Base-by-base conservation (phyloP, 1,139 yeast species). In the Pneumocystis oryctolagi region DNA sequence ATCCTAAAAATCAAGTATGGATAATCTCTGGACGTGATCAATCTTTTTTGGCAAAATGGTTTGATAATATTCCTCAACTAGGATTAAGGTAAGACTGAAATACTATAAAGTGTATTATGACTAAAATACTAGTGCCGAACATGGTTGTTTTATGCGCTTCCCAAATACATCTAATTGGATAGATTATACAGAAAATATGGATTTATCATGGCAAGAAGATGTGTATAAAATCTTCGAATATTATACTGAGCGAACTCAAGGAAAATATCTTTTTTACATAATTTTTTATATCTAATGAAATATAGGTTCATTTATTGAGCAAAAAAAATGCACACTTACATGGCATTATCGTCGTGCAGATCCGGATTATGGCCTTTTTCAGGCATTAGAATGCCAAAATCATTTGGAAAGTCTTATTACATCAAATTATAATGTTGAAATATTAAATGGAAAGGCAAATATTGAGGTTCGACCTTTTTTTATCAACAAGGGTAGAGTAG, bases 261-360 rank as follows among this genome's bases (percentile, higher is more conserved):
- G 55, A 12, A 47, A 47, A 25, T 25, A 8, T 25, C 14, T 47
- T 47, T 8, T 40, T 25, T 47, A 25, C 3, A 25, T 25, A 12
- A 25, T 25, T 9, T 9, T 25, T 47, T 47, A 47, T 47, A 20
- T 47, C 25, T 31, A 47, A 47, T 5, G 14, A 25, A 12, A 25
- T 25, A 9, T 6, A 47, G 55, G 97, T 5, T 80, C 97, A 0
- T 81, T 82, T 67, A 84, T 88, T 65, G 99, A 94, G 73, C 81
- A 80, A 70, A 94, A 94, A 73, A 86, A 89, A 70, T 96, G 92
- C 18, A 97, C 98, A 0, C 76, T 92, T 64, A 90, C 97, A 0
- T 94, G 99, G 99, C 99, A 94, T 75, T 92, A 92, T 73, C 82
- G 99, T 69, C 81, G 95, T 63, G 83, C 96, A 0, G 98, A 89